phyloP scores from a whole-genome alignment of 768 basidiomycete genomes.

The Psilocybe cyanescens region DNA sequence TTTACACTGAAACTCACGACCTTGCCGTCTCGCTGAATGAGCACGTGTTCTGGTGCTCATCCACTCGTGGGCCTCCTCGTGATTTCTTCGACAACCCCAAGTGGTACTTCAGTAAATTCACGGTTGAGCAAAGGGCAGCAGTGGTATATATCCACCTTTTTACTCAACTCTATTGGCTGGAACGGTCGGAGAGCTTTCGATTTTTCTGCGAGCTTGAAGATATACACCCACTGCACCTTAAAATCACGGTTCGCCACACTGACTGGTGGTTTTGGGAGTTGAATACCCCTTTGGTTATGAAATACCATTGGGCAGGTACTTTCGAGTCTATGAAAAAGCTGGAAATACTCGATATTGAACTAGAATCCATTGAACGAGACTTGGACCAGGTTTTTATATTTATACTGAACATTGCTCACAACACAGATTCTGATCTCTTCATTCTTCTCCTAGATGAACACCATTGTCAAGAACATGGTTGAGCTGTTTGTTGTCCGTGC shows the following conservation, averaged over 20 bases:
- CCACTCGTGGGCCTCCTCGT: not conserved
- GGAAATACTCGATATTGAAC: conserved; percentile 8
- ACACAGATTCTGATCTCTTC: no score
- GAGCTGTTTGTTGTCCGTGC: not conserved
- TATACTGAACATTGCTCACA: no score
- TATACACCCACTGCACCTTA: not conserved
- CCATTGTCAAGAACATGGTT: not conserved
- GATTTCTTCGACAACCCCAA: not conserved
- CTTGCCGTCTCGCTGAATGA: conserved; percentile 15
- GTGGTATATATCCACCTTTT: conserved; percentile 13
- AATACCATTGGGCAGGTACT: not conserved
- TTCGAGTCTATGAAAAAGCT: conserved; percentile 5
- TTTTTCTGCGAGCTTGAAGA: not conserved
- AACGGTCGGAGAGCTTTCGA: not conserved
- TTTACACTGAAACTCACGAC: conserved; percentile 15
- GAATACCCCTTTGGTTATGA: not conserved
- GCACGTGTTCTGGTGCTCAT: conserved; percentile 15
- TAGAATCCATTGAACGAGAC: conserved; percentile 15
- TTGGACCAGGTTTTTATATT: conserved; percentile 2
- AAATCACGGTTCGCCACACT: conserved; percentile 15
- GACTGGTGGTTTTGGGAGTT: conserved; percentile 12
- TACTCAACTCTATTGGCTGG: not conserved
- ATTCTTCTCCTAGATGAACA: not conserved
- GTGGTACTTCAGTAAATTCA: conserved; percentile 8
- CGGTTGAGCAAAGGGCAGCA: conserved; percentile 8